Evolutionary conservation across 495 filamentous ascomycete species (phyloP), one percentile per base, ranked within the genome.

Genomic region (Stereocaulon alpinum): DNA sequence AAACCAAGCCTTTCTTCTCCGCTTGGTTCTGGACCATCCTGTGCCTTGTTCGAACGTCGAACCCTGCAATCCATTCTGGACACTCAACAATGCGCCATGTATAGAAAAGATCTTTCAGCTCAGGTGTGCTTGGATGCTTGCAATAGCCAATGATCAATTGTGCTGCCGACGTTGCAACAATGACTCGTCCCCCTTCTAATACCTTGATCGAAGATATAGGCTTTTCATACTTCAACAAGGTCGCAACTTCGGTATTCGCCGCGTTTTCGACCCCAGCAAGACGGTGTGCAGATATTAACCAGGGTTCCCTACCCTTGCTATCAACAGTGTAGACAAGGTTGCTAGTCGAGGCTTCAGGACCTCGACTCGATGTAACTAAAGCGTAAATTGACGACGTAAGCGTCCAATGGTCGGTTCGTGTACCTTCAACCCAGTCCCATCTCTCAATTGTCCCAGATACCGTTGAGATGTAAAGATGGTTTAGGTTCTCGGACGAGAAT

Each of bases 341-440:
- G 1, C 30, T 29, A 20, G 9, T 34, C 10, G 40, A 15, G 3
- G 60, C 37, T 18, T 37, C 40, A 6, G n/a, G 14, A 22, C 14
- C 42, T 20, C 20, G 50, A 9, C 4, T 32, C 24, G 49, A 50
- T 3, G 50, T 52, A 15, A 50, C 47, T 5, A 65, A 48, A 53
- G 32, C 43, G 32, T 53, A 50, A 4, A 65, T 57, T 20, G 57
- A 59, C 29, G 57, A 47, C 15, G 56, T 48, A n/a, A 55, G 24
- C 45, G 30, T 70, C 81, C 81, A 84, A 22, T 69, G 68, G 17
- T 64, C 67, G 27, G 79, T 44, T 29, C 74, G 72, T 24, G 71
- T 72, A 30, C 84, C 84, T 37, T 78, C 76, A 10, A 76, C 77
- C 90, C 89, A 96, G 65, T 95, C 77, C 80, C 91, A 88, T 40